Conservation (phyloP, 2,329 filamentous ascomycete species). For the Xylaria sp. region DNA sequence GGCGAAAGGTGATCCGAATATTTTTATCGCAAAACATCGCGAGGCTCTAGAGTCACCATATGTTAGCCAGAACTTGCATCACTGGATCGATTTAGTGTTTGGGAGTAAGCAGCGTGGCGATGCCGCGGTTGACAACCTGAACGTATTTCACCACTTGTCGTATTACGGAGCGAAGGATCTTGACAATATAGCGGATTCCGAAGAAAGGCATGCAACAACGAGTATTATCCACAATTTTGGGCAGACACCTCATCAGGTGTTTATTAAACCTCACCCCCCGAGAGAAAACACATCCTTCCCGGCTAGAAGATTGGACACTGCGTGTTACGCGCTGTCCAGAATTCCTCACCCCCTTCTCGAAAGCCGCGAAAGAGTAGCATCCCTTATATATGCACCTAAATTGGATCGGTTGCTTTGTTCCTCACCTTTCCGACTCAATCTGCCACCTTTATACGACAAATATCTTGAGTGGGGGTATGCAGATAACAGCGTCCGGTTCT, state of each 20-base stretch:
- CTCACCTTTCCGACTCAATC: conserved; percentile 84
- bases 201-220: conserved; percentile 88
- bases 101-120: conserved; percentile 94
- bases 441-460: conserved; percentile 87
- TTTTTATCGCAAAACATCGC: conserved; percentile 96
- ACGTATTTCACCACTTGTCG: conserved; percentile 95
- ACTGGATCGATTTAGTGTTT: conserved; percentile 97
- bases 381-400: conserved; percentile 80
- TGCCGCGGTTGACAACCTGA: conserved; percentile 88
- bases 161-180: conserved; percentile 95
- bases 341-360: conserved; percentile 82
- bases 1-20: conserved; percentile 95
- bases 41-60: conserved; percentile 94
- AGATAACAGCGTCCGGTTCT: conserved; percentile 93
- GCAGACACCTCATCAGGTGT: conserved; percentile 96
- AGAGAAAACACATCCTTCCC: conserved; percentile 75
- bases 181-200: conserved; percentile 87
- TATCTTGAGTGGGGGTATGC: conserved; percentile 97
- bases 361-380: conserved; percentile 82
- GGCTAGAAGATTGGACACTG: conserved; percentile 78
- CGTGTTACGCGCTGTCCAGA: conserved; percentile 79
- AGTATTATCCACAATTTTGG: conserved; percentile 99
- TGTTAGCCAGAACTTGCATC: conserved; percentile 87
- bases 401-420: conserved; percentile 86
- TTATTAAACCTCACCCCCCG: conserved; percentile 81